Evolutionary conservation across 176 grass and related monocot species (phyloP).

Genomic region (Bolboschoenus planiculmis): DNA sequence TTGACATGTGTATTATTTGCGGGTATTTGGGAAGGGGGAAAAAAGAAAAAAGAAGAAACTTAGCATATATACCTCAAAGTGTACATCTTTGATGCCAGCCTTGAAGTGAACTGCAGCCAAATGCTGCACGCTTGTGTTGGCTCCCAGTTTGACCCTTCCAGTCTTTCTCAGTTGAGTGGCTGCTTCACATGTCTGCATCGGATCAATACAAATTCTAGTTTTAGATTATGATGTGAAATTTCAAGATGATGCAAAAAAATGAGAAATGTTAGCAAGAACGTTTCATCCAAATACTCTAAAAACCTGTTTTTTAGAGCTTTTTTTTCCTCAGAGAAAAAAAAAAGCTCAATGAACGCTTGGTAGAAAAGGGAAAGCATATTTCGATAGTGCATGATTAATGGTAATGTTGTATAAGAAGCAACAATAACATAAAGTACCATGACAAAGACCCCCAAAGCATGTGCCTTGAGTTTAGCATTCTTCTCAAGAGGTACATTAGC

Average conservation of each 20-base stretch:
- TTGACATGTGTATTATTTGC: neutral
- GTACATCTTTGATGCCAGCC: conserved; percentile 19
- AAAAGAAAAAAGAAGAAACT: neutral
- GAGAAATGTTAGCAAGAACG: neutral
- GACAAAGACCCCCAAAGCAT: conserved; percentile 24
- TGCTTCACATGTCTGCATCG: conserved; percentile 19
- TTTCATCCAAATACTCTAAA: neutral
- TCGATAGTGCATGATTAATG: too few species aligned
- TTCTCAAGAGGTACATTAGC: conserved; percentile 26
- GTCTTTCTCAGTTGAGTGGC: conserved; percentile 18
- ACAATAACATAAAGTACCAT: conserved; percentile 12
- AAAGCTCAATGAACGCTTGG: neutral
- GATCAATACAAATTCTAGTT: neutral
- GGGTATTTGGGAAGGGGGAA: neutral
- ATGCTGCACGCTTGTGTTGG: neutral
- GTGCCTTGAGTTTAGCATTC: conserved; percentile 28
- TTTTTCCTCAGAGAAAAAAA: neutral
- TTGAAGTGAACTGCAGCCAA: conserved; percentile 16
- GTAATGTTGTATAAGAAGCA: neutral
- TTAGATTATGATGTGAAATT: neutral
- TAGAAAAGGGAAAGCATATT: neutral
- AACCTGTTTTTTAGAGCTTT: neutral
- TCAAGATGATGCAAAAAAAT: neutral
- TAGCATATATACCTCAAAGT: conserved; percentile 24
- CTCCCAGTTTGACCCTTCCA: neutral